Evolutionary conservation across 2,329 filamentous ascomycete genomes (phyloP).

Genomic region (Pseudogymnoascus sp.): DNA sequence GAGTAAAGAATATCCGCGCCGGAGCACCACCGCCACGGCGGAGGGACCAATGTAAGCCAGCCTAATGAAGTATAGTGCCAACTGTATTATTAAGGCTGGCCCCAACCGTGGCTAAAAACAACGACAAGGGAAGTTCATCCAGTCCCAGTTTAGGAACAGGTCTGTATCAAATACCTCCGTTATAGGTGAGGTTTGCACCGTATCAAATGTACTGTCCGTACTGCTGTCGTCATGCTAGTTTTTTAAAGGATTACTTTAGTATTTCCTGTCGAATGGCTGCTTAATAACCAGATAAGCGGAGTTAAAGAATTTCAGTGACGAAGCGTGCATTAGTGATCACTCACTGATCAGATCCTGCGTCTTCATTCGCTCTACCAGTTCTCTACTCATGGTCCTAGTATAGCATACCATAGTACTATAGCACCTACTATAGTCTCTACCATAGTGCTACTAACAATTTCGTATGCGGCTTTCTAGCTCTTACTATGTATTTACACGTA

Average conservation of each 20-base stretch:
- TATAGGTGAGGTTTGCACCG: neutral
- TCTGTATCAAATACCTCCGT: neutral
- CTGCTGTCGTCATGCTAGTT: neutral
- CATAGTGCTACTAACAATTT: neutral
- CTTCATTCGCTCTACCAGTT: neutral
- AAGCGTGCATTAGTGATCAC: neutral
- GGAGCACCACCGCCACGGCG: neutral
- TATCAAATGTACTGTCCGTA: neutral
- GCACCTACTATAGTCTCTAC: neutral
- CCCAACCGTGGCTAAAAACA: neutral
- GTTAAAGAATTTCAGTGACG: neutral
- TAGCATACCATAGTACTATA: too few relatives aligned
- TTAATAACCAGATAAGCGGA: slow-evolving; percentile 1
- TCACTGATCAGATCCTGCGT: neutral
- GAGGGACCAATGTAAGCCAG: neutral
- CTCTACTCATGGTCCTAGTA: neutral
- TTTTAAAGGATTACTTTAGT: neutral
- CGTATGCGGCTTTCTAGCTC: neutral
- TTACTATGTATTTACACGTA: neutral
- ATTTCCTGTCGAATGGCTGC: neutral
- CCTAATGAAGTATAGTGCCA: neutral
- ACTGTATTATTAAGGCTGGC: neutral
- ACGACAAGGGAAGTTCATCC: neutral
- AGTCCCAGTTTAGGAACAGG: neutral
- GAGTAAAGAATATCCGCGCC: neutral